Percentiles rank a stretch among this genome's conserved stretches.
phyloP scores from a whole-genome alignment of 208 protist species.

The Crithidia brevicula region DNA sequence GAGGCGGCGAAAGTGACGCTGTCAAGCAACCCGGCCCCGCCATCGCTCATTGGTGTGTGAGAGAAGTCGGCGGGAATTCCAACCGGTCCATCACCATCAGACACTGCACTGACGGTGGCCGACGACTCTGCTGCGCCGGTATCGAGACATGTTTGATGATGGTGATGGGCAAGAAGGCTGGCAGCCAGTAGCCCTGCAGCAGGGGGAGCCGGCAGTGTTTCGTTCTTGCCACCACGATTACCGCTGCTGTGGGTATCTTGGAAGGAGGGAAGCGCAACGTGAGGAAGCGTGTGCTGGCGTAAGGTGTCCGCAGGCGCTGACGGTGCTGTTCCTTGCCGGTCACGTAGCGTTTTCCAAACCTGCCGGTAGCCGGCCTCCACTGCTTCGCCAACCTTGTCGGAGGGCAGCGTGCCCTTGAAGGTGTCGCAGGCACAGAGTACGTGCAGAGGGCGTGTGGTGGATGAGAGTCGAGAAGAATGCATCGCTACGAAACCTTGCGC shows the following conservation, averaged over 20 bases:
- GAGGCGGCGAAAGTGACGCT: slow-evolving; percentile 53
- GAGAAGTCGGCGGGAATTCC: slow-evolving; percentile 20
- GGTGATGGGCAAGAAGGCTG: background rate
- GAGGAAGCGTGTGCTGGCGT: background rate
- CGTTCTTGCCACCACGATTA: background rate
- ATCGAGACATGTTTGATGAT: too few species aligned
- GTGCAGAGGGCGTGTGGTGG: slow-evolving; percentile 1
- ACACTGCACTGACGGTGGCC: too few species aligned
- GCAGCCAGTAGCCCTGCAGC: slow-evolving; percentile 1
- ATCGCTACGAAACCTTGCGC: too few species aligned
- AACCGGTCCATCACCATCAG: too few species aligned
- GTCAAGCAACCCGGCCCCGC: slow-evolving; percentile 74
- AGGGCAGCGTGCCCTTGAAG: slow-evolving; percentile 80
- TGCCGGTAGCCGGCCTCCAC: slow-evolving; percentile 50
- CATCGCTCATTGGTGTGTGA: slow-evolving; percentile 83
- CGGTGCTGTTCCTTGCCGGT: background rate
- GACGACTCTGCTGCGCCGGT: too few species aligned
- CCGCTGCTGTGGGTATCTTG: background rate
- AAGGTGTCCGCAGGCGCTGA: background rate
- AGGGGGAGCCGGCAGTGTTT: background rate
- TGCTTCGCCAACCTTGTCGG: slow-evolving; percentile 60
- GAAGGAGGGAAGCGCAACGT: background rate
- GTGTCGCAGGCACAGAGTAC: slow-evolving; percentile 71
- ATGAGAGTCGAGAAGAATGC: background rate
- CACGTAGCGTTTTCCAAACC: background rate